Conservation (phyloP, 768 basidiomycete species). For the Mycena capillaripes region DNA sequence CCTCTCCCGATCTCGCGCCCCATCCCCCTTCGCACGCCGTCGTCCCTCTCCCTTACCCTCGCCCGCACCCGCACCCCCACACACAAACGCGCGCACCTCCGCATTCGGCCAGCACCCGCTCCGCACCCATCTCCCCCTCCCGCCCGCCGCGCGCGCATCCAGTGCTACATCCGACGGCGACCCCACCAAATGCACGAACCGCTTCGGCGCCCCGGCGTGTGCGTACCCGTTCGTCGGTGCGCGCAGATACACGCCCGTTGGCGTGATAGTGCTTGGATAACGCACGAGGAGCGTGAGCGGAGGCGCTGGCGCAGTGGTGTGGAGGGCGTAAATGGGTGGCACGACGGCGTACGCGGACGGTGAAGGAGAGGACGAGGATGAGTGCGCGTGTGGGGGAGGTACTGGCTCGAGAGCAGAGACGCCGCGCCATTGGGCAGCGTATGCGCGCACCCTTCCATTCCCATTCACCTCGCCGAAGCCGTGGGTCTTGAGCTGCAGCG, state of each 20-base stretch:
- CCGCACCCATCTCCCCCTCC: conserved; percentile 68
- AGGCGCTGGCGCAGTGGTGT: conserved; percentile 71
- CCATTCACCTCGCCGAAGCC: neutral
- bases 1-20: no score
- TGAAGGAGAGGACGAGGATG: conserved; percentile 49
- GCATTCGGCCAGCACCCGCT: conserved; percentile 78
- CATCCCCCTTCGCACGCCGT: conserved; percentile 32
- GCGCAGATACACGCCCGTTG: conserved; percentile 75
- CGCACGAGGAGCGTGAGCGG: conserved; percentile 72
- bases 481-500: neutral
- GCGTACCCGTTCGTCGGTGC: conserved; percentile 93
- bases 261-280: conserved; percentile 73
- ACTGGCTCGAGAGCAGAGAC: conserved; percentile 63
- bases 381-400: conserved; percentile 29
- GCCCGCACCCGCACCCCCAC: conserved; percentile 59
- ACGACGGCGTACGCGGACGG: no score
- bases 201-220: conserved; percentile 86
- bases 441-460: conserved; percentile 55
- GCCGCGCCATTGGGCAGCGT: conserved; percentile 77
- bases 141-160: conserved; percentile 82
- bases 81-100: conserved; percentile 58
- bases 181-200: conserved; percentile 84
- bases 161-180: conserved; percentile 84
- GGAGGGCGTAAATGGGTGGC: conserved; percentile 74
- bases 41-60: no score